A percentile compares a stretch with the other conserved stretches of the same genome.
Conservation (phyloP, 139 green algal species). For the Volvox reticuliferus region DNA sequence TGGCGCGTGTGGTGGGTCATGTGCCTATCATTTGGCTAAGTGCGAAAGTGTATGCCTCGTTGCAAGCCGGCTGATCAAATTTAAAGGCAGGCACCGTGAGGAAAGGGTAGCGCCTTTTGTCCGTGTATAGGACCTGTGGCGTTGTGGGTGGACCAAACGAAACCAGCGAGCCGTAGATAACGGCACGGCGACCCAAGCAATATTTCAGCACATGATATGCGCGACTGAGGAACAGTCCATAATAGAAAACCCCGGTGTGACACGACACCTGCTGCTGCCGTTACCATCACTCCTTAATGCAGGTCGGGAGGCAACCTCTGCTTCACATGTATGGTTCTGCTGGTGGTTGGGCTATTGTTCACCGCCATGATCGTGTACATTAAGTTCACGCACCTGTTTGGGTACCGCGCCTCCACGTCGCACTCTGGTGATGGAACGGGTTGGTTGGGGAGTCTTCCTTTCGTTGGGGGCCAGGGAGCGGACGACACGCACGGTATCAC, state of each 20-base stretch:
- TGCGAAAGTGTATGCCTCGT: too few relatives aligned
- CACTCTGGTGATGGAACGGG: too few relatives aligned
- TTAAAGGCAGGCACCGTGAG: neutral
- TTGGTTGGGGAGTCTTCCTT: too few relatives aligned
- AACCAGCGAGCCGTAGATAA: neutral
- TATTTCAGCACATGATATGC: too few relatives aligned
- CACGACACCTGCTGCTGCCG: neutral
- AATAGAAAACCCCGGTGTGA: too few relatives aligned
- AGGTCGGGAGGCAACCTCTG: conserved; percentile 59
- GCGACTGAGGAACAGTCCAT: too few relatives aligned
- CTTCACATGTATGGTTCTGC: conserved; percentile 55
- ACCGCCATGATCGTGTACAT: conserved; percentile 69
- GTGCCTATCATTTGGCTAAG: too few relatives aligned
- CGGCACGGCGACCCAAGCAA: neutral
- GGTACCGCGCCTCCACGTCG: conserved; percentile 38
- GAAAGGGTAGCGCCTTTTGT: neutral
- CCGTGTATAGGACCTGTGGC: neutral
- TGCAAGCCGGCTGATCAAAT: too few relatives aligned
- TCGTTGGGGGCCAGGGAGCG: too few relatives aligned
- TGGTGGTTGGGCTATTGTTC: conserved; percentile 60
- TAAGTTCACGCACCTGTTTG: conserved; percentile 55
- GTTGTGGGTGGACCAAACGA: neutral
- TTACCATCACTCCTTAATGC: neutral
- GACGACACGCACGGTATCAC: too few relatives aligned
- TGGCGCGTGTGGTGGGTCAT: neutral